Evolutionary conservation across 2,329 filamentous ascomycete genomes (phyloP).

Genomic region (Colletotrichum eleusines): DNA sequence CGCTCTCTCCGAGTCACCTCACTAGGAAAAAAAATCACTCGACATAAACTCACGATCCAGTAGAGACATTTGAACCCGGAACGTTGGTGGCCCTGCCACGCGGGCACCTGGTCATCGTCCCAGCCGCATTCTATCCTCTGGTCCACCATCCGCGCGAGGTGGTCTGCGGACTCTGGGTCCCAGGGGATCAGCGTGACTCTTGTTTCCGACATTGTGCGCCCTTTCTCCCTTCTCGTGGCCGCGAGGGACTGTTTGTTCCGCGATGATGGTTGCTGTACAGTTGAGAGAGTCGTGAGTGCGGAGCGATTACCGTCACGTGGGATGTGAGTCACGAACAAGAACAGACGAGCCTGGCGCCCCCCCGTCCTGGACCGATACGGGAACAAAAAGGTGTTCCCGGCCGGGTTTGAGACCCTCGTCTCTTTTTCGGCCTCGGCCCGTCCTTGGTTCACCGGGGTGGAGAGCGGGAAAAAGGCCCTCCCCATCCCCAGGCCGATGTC

Average conservation of each 20-base stretch:
- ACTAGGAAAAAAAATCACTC: neutral
- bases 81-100: constrained; percentile 44
- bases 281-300: no score
- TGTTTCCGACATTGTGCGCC: constrained; percentile 12
- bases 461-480: neutral
- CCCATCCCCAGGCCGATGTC: neutral
- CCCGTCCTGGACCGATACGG: neutral
- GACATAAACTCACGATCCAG: constrained; percentile 44
- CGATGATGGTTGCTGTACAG: neutral
- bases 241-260: neutral
- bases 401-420: neutral
- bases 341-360: neutral
- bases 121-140: constrained; percentile 47
- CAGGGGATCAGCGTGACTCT: constrained; percentile 45
- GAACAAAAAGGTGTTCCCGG: neutral
- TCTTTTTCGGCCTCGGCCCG: neutral
- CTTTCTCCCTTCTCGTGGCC: neutral
- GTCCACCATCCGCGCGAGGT: constrained; percentile 44
- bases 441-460: neutral
- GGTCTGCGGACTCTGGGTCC: constrained; percentile 45
- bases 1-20: neutral
- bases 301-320: no score
- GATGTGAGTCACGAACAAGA: neutral
- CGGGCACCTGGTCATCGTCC: constrained; percentile 41
- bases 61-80: constrained; percentile 43